Percentiles rank a stretch among this genome's conserved stretches.
phyloP scores from a whole-genome alignment of 2,329 filamentous ascomycete species.

The Nannizziopsis arthrosporioides region DNA sequence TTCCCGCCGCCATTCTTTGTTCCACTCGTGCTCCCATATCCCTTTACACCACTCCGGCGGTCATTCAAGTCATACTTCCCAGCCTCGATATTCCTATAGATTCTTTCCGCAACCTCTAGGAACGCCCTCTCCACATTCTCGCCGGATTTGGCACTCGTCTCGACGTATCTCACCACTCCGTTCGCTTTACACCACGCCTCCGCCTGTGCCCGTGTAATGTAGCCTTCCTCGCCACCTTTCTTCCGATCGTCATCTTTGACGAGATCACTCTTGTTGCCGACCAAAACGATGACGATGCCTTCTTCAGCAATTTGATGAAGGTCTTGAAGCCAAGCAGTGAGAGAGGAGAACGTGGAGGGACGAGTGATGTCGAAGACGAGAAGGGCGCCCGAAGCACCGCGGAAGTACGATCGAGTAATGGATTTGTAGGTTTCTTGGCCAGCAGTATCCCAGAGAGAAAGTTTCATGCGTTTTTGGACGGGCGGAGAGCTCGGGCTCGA shows the following conservation, averaged over 20 bases:
- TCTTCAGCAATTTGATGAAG: constrained; percentile 90
- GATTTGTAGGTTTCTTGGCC: constrained; percentile 97
- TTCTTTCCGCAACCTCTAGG: constrained; percentile 82
- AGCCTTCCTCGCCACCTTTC: constrained; percentile 33
- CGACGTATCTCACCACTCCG: constrained; percentile 82
- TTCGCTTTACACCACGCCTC: constrained; percentile 80
- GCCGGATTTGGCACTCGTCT: constrained; percentile 91
- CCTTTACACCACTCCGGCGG: constrained; percentile 81
- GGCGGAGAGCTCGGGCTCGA: constrained; percentile 22
- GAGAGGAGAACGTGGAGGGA: constrained; percentile 71
- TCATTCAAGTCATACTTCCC: constrained; percentile 93
- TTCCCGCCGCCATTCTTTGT: constrained; percentile 21
- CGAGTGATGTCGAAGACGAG: constrained; percentile 93
- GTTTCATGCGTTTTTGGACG: constrained; percentile 70
- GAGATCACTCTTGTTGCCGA: constrained; percentile 90
- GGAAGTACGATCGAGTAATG: constrained; percentile 87
- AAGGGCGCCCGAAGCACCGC: constrained; percentile 63
- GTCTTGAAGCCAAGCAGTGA: constrained; percentile 87
- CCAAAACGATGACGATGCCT: constrained; percentile 84
- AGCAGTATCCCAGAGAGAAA: constrained; percentile 89
- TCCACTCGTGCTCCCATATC: constrained; percentile 33
- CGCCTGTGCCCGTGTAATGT: constrained; percentile 72
- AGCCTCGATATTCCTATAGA: constrained; percentile 92
- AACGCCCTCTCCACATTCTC: constrained; percentile 91
- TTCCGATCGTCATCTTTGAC: constrained; percentile 22